Base-by-base conservation (phyloP, 225 moss, liverwort and hornwort species). In the Takakia lepidozioides region DNA sequence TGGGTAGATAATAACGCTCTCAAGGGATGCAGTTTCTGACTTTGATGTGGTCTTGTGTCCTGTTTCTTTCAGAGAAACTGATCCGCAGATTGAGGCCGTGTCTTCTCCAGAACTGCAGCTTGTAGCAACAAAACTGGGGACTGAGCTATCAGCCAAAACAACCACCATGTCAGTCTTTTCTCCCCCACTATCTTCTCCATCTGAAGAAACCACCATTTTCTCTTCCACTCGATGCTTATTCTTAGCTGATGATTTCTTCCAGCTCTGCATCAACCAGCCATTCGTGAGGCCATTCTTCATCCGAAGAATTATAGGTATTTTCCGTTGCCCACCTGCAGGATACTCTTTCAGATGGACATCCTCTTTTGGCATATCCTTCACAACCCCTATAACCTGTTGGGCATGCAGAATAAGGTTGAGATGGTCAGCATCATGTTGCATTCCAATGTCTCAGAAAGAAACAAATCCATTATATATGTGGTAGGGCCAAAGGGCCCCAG, bases 191-290 rank as follows among this genome's bases (percentile, higher is more conserved):
- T n/a, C n/a, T n/a, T n/a, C n/a, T n/a, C n/a, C n/a, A n/a, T n/a
- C n/a, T n/a, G n/a, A n/a, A n/a, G n/a, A n/a, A n/a, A n/a, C n/a
- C 11, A 32, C 32, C 20, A 27, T 25, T 27, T 40, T 27, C 17
- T 54, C 42, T 7, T 54, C 41, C 19, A 27, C 7, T 25, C 27
- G 40, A 41, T 19, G 14, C 28, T 40, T 54, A 7, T 8, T 8
- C 28, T 54, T 54, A 17, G 54, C 41, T 10, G 54, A 19, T 25
- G 18, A 26, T 42, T 41, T 54, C 42, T 43, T 54, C 54, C 54
- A 54, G 26, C 42, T 54, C 17, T 43, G 54, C 54, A 41, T 54
- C 54, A 54, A 10, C 54, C 54, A 54, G 17, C 54, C 54, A 14
- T 54, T 54, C 41, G 28, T 54, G 7, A 54, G 27, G 3, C 54